A percentile compares a stretch with the other conserved stretches of the same genome.
phyloP scores from a whole-genome alignment of 1,139 yeast genomes.

The Pichia sp. region DNA sequence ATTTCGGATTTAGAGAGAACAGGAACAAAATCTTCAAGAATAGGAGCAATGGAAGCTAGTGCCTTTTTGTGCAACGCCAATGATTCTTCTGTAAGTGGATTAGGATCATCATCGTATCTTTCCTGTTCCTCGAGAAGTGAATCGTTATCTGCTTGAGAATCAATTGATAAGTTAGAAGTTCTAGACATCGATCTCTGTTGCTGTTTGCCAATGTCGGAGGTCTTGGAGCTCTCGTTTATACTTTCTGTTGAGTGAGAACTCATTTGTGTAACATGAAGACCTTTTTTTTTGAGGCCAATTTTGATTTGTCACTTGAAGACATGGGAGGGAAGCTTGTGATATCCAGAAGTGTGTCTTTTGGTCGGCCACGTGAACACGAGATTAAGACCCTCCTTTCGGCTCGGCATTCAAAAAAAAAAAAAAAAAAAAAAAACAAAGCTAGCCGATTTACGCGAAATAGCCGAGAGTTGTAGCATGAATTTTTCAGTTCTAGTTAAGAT shows the following conservation, averaged over 20 bases:
- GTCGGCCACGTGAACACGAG: no score
- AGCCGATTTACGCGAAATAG: no score
- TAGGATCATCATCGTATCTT: constrained; percentile 19
- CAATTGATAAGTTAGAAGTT: constrained; percentile 13
- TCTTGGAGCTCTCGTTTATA: not conserved
- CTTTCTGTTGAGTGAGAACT: not conserved
- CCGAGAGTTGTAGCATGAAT: no score
- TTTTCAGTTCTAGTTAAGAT: no score
- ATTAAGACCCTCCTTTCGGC: no score
- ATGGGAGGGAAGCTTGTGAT: no score
- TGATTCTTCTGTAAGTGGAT: constrained; percentile 26
- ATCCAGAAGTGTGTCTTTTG: no score
- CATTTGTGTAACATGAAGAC: no score
- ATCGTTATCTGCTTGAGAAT: constrained; percentile 16
- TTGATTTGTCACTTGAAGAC: no score
- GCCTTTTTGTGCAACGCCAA: constrained; percentile 41
- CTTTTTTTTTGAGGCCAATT: no score
- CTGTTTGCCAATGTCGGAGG: not conserved
- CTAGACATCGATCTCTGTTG: not conserved
- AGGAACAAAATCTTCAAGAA: constrained; percentile 60
- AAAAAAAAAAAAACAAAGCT: no score
- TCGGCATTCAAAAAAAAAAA: no score
- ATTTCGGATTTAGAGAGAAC: constrained; percentile 45
- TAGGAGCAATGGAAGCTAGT: constrained; percentile 73
- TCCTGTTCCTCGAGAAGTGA: constrained; percentile 16